Conservation (phyloP, 1,284 basidiomycete species). For the Mixia osmundae region DNA sequence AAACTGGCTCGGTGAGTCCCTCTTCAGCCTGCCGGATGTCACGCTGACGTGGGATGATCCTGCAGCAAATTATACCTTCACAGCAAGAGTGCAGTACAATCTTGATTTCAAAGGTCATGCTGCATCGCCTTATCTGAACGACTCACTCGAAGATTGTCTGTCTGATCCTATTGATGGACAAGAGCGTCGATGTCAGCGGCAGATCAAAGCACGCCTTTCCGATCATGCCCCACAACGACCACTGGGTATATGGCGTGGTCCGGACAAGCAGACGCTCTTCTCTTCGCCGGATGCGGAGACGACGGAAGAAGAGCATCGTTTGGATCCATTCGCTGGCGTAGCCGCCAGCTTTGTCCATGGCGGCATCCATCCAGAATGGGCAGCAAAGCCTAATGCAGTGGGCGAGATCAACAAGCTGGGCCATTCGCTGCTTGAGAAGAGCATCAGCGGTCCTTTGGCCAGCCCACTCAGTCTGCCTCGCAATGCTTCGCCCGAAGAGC, state of each 20-base stretch:
- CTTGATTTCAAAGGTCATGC: slow-evolving; percentile 17
- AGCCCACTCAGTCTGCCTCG: slow-evolving; percentile 33
- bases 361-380: slow-evolving; percentile 48
- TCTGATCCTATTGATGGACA: too few relatives aligned
- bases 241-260: too few relatives aligned
- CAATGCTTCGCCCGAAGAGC: slow-evolving; percentile 39
- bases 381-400: slow-evolving; percentile 1
- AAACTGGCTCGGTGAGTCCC: too few relatives aligned
- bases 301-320: neutral
- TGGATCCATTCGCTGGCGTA: slow-evolving; percentile 36
- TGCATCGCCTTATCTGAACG: slow-evolving; percentile 1
- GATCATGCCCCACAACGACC: too few relatives aligned
- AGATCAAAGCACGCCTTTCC: neutral
- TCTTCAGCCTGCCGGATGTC: too few relatives aligned
- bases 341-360: slow-evolving; percentile 65
- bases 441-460: slow-evolving; percentile 29
- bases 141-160: too few relatives aligned
- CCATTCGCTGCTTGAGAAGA: slow-evolving; percentile 36
- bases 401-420: slow-evolving; percentile 27
- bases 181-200: too few relatives aligned
- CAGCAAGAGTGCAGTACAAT: slow-evolving; percentile 56
- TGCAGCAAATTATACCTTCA: slow-evolving; percentile 57
- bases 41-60: too few relatives aligned
- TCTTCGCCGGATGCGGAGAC: neutral
- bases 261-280: neutral